Base-by-base conservation (phyloP, 2,329 filamentous ascomycete genomes). In the Exophiala sp. region DNA sequence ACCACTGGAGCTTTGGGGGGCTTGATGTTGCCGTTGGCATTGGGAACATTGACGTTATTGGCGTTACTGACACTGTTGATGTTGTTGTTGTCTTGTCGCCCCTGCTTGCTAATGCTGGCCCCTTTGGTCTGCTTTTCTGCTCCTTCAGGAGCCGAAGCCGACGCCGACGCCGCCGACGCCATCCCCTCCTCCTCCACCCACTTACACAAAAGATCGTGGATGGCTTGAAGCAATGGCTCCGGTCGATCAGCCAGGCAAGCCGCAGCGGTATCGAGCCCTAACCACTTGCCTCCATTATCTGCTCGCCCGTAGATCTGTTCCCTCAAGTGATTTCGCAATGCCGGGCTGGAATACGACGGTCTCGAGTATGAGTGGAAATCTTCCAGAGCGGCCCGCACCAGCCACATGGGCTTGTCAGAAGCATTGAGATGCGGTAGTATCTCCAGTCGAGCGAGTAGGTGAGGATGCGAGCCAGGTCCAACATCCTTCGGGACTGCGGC, bases 381-480 rank as follows among this genome's bases (percentile, higher is more conserved):
- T 21, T 60, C 59, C 27, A 60, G 43, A 8, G 59, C 56, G 10
- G 58, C 53, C n/a, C 59, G 45, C 6, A 61, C 39, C 13, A 59
- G 32, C 56, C 57, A 61, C 37, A 50, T 47, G 21, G 53, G 48
- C 34, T 54, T 58, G 18, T 43, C 46, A 9, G 39, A 30, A 2
- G 19, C 34, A 21, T 52, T 48, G 23, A 51, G 30, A 18, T 58
- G 50, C 14, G 49, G 57, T 41, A 58, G 13, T 8, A 60, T 58
- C 45, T 61, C 59, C 16, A 61, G 44, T 16, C 59, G 45, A 13
- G 58, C 59, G 7, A 61, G 46, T 46, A 59, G 40, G 21, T 54
- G 56, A 24, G 46, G 52, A 13, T 48, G 40, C 14, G 49, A 49
- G 16, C 50, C 29, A 3, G 46, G 37, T 8, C 43, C 43, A 23